Conservation (phyloP, 495 filamentous ascomycete genomes). For the Parachaetomium inaequale region DNA sequence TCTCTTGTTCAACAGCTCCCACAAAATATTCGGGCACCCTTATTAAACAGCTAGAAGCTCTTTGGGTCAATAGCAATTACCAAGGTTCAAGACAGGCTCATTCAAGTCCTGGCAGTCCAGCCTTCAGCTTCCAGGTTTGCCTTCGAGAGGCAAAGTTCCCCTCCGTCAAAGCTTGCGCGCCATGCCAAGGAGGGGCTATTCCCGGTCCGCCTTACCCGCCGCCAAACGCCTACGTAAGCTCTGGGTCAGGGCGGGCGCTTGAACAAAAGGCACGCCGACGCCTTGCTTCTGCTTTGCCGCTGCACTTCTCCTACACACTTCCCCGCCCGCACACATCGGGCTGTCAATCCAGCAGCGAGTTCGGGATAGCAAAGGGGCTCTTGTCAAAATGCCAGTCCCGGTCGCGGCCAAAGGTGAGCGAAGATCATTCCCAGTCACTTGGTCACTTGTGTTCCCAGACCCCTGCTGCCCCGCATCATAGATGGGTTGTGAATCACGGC, state of each 20-base stretch:
- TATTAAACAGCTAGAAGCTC: no score
- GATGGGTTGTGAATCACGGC: slow-evolving; percentile 21
- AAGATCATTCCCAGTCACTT: slow-evolving; percentile 17
- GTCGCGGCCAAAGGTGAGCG: slow-evolving; percentile 47
- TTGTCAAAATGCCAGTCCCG: slow-evolving; percentile 41
- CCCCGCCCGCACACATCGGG: slow-evolving; percentile 7
- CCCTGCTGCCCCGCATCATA: slow-evolving; percentile 28
- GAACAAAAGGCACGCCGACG: neutral
- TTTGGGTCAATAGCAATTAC: no score
- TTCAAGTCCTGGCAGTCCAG: no score
- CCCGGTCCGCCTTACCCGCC: neutral
- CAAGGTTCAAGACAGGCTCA: no score
- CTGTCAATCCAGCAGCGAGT: neutral
- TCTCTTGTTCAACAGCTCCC: neutral
- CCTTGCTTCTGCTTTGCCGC: neutral
- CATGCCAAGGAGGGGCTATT: neutral
- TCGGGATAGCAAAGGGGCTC: neutral
- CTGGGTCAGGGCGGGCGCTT: slow-evolving; percentile 1
- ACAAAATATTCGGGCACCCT: no score
- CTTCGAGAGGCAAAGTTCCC: neutral
- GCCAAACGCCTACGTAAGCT: slow-evolving; percentile 8
- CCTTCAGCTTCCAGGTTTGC: neutral
- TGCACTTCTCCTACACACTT: slow-evolving; percentile 8
- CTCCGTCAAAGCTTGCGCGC: neutral
- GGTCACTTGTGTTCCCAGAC: slow-evolving; percentile 16